Base-by-base conservation (phyloP, 345 rosid genomes). In the Eucalyptus globulus region DNA sequence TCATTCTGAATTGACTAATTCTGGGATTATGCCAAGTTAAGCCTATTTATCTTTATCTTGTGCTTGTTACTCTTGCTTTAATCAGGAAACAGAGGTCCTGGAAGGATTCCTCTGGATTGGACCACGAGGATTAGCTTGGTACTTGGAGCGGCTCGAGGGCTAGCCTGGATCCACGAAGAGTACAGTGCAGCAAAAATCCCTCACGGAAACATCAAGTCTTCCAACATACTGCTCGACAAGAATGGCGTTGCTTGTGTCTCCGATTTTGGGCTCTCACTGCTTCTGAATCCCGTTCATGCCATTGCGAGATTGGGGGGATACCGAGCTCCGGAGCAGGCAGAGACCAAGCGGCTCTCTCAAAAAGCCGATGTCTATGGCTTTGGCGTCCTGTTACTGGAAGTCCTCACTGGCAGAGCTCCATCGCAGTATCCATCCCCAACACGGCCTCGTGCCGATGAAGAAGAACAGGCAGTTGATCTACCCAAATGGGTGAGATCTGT, bases 61-160 rank as follows among this genome's bases (percentile, higher is more conserved):
- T 37, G 21, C 81, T 37, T 72, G 45, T 72, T 19, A 37, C 45
- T 72, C 81, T 72, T 72, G 45, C 81, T 72, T 72, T 72, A 72
- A 72, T 72, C 88, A 97, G 99, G 97, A 9, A 95, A 96, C 87
- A 91, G 98, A 29, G 98, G 99, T 5, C 97, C 98, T 0, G 99
- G 99, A 26, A 90, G 99, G 89, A 97, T 96, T 90, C 99, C 99
- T 6, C 90, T 97, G 91, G 99, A 97, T 91, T 97, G 99, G 99
- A 97, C 99, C 4, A 97, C 99, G 17, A 95, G 99, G 92, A 97
- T 97, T 89, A 93, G 99, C 91, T 86, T 97, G 92, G 95, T 96
- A 44, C 85, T 97, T 72, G 99, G 98, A 80, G 98, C 99, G 9
- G 98, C 99, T 37, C 90, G 99, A 88, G 99, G 99, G 2, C 92